Conservation (phyloP, 495 filamentous ascomycete genomes). For the Neurospora africana region DNA sequence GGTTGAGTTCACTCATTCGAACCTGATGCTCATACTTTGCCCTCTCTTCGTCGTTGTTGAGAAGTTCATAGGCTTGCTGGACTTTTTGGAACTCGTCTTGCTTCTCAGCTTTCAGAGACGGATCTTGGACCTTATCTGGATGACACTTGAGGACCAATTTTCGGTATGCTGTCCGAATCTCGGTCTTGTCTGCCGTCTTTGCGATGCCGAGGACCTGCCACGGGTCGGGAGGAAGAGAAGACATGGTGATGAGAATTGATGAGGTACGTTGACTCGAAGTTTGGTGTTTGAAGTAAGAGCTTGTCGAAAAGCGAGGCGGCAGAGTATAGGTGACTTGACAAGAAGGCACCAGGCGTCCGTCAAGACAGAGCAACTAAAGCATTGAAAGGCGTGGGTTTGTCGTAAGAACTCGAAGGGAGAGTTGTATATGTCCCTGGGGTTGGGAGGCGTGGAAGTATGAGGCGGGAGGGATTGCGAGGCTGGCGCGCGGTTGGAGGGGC, state of each 20-base stretch:
- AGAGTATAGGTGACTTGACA: constrained; percentile 9
- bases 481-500: background rate
- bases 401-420: constrained; percentile 4
- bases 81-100: constrained; percentile 85
- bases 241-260: constrained; percentile 39
- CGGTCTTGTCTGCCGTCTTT: constrained; percentile 58
- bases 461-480: constrained; percentile 8
- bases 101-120: constrained; percentile 55
- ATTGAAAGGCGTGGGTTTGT: constrained; percentile 17
- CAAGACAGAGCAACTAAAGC: constrained; percentile 26
- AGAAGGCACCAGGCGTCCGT: constrained; percentile 18
- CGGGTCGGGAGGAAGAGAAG: constrained; percentile 61
- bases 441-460: constrained; percentile 16
- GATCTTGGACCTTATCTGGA: constrained; percentile 82
- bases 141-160: constrained; percentile 91
- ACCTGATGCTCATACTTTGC: constrained; percentile 68
- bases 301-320: background rate
- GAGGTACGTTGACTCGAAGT: constrained; percentile 3
- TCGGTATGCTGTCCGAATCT: constrained; percentile 74
- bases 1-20: constrained; percentile 42
- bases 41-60: constrained; percentile 66
- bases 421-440: constrained; percentile 5
- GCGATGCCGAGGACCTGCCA: constrained; percentile 72
- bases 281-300: constrained; percentile 5
- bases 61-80: constrained; percentile 84